Base-by-base conservation (phyloP, 176 grass and related monocot species). In the Raddia guianensis region DNA sequence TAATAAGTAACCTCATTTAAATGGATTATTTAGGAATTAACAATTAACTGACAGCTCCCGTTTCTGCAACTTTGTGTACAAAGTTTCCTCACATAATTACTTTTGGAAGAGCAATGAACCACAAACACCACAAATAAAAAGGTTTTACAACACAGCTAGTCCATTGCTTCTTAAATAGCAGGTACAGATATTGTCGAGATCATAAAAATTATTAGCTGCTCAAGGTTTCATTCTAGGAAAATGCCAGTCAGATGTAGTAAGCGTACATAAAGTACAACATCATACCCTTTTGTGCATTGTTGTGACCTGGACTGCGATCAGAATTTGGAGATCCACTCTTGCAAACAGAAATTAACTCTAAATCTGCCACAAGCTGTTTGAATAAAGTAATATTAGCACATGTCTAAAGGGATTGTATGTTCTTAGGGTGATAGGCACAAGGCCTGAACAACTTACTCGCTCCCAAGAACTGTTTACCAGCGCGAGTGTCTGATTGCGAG, bases 391-490 rank as follows among this genome's bases (percentile, higher is more conserved):
- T 45, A 69, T 68, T 47, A 70, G 45, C 12, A 58, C 14, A 45
- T 18, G 4, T 7, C 7, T 86, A 62, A 18, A 64, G 15, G 20
- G 19, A 58, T 11, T 60, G 33, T 33, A 49, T 45, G 8, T 65
- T 51, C 61, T 60, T 66, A 20, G 6, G 43, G 49, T 49, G 18
- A 81, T 21, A 81, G 45, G 49, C 0, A 19, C 48, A 76, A 80
- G 16, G 15, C 63, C n/a, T 55, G 8, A 78, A 68, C 19, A 77
- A 70, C 68, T 82, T 68, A 97, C 94, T 86, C 43, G 83, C 61
- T 89, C 81, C 89, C 91, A 93, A 58, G 76, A 88, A 53, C 82
- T 71, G 73, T 86, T 97, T 45, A 91, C 88, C 55, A 86, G 55
- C 43, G 47, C 21, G 78, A 93, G 85, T 64, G 89, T 89, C 75